Base-by-base conservation (phyloP, 495 filamentous ascomycete species). In the Filosporella fistucella region DNA sequence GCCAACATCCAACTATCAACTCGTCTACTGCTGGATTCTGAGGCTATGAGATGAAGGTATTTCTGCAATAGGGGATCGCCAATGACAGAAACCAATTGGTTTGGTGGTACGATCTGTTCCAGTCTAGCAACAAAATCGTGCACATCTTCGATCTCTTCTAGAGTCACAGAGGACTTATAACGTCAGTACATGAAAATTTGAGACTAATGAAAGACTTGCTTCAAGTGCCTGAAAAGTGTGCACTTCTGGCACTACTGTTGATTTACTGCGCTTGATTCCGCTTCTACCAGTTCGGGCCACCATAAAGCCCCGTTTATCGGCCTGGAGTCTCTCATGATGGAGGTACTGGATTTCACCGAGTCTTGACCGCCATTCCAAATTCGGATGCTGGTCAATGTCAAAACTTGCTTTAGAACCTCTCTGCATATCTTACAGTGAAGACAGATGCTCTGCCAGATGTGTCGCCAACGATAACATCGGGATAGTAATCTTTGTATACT, bases 401-500 rank as follows among this genome's bases (percentile, higher is more conserved):
- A 43, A 33, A 12, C 6, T 17, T 17, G 18, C 8, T 25, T 5
- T 49, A 4, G 14, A 20, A n/a, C 3, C 0, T 30, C 10, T 3
- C 14, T 36, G 10, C 20, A 12, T 18, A 4, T 5, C 44, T 42
- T 61, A 73, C 77, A 55, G 75, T 81, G 57, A 82, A 82, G 18
- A 76, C 59, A 14, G 77, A 71, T 17, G 75, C 72, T 46, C 70
- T 70, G 10, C 70, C 74, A 48, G 67, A 68, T 17, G 71, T 73
- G 57, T 82, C 80, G 26, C 82, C 85, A n/a, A 91, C 67, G 48
- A 94, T 85, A 39, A 94, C 84, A 63, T 94, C 88, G 5, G 90
- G 89, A 57, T 89, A 93, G 58, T 91, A 93, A 59, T 89, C 88
- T 57, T 93, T 93, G 67, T 84, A 95, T 7, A 90, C 74, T 46